Evolutionary conservation across 2,329 filamentous ascomycete genomes (phyloP).

Genomic region (Delphinella strobiligena): DNA sequence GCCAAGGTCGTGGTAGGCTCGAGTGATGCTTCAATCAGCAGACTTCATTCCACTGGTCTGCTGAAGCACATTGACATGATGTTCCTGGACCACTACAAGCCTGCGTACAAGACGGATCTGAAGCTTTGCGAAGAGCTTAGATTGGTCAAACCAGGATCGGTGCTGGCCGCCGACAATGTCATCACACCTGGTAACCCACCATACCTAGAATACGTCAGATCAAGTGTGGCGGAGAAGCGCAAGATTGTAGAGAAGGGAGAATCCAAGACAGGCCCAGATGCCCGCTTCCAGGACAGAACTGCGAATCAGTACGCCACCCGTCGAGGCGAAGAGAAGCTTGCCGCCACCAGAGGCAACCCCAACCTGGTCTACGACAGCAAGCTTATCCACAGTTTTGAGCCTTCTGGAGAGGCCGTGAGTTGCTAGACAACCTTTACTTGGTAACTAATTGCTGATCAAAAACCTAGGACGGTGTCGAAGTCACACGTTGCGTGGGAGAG

Average conservation of each 20-base stretch:
- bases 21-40: constrained; percentile 52
- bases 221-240: constrained; percentile 50
- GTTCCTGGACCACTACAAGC: constrained; percentile 75
- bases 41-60: constrained; percentile 41
- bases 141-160: constrained; percentile 49
- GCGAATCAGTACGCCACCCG: constrained; percentile 37
- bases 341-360: constrained; percentile 44
- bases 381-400: constrained; percentile 53
- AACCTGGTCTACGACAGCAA: constrained; percentile 54
- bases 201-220: constrained; percentile 59
- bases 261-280: constrained; percentile 21
- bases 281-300: constrained; percentile 31
- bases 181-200: constrained; percentile 60
- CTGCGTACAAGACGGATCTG: constrained; percentile 60
- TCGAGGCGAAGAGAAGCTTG: constrained; percentile 34
- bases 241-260: constrained; percentile 23
- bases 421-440: neutral
- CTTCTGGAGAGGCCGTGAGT: constrained; percentile 53
- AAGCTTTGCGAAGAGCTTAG: constrained; percentile 64
- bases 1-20: constrained; percentile 61
- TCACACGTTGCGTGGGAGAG: constrained; percentile 45
- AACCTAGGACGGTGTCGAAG: constrained; percentile 52
- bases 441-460: neutral
- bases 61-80: constrained; percentile 55
- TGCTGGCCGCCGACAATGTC: constrained; percentile 59